phyloP scores from a whole-genome alignment of 139 green algal genomes.

The Picochlorum sp. region DNA sequence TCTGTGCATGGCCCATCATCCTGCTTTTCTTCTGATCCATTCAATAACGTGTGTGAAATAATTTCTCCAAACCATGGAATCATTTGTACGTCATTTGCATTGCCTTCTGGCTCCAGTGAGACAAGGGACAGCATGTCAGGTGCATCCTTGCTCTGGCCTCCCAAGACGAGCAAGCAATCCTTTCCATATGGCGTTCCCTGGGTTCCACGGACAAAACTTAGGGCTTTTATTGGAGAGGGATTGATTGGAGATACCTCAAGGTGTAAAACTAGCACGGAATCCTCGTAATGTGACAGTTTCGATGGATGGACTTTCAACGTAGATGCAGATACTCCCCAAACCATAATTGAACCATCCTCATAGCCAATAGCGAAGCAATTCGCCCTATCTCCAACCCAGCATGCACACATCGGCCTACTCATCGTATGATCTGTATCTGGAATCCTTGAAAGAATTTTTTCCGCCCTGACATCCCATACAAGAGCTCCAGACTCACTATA shows the following conservation, averaged over 20 bases:
- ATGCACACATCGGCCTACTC: conserved; percentile 34
- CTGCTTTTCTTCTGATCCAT: conserved; percentile 10
- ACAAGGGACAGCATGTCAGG: conserved; percentile 57
- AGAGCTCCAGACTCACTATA: conserved; percentile 25
- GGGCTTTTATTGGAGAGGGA: conserved; percentile 17
- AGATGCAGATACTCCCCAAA: conserved; percentile 38
- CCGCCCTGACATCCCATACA: conserved; percentile 36
- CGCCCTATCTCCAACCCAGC: conserved; percentile 46
- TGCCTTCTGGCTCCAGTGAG: conserved; percentile 26
- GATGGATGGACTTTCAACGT: conserved; percentile 6
- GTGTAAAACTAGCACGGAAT: conserved; percentile 18
- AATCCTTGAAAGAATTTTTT: too few relatives aligned
- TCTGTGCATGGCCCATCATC: conserved; percentile 14
- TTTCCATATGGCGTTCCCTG: conserved; percentile 8
- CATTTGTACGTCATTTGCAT: not conserved
- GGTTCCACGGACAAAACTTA: conserved; percentile 33
- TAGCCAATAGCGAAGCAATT: conserved; percentile 57
- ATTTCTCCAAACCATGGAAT: conserved; percentile 67
- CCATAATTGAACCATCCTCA: conserved; percentile 39
- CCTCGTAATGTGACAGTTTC: conserved; percentile 2
- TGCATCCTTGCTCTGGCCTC: conserved; percentile 45
- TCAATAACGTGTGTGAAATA: conserved; percentile 31
- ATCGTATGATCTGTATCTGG: too few relatives aligned
- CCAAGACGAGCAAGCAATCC: conserved; percentile 55
- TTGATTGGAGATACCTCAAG: conserved; percentile 21